Percentiles rank a stretch among this genome's conserved stretches.
These are phyloP conservation scores for Cladosporium sp. DNA, from an alignment of 2,329 filamentous ascomycete species.

Conservation along the genomic window DNA sequence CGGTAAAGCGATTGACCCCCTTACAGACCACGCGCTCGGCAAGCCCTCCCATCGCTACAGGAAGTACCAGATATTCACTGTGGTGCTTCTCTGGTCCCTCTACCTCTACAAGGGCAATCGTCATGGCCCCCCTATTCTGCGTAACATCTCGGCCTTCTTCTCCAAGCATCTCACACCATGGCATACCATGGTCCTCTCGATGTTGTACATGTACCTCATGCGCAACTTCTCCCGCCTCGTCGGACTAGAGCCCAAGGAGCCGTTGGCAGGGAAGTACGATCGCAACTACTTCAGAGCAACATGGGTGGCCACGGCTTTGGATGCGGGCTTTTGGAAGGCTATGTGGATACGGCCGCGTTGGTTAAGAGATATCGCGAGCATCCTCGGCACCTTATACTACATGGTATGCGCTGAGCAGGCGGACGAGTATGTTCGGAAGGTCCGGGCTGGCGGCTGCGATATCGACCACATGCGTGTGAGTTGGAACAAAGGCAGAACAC, in stretches of 20 bases:
- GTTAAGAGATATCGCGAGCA: conserved; percentile 72
- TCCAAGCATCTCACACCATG: conserved; percentile 71
- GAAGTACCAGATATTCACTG: conserved; percentile 84
- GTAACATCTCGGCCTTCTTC: conserved; percentile 64
- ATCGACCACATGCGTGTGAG: conserved; percentile 86
- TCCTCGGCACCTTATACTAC: conserved; percentile 85
- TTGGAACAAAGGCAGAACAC: conserved; percentile 92
- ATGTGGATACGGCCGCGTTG: conserved; percentile 83
- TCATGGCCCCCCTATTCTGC: conserved; percentile 77
- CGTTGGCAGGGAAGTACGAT: conserved; percentile 88
- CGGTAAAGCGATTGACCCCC: background rate
- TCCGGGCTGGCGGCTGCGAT: conserved; percentile 77
- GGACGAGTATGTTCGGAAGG: conserved; percentile 91
- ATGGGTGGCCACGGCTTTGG: conserved; percentile 89
- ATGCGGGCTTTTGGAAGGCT: conserved; percentile 96
- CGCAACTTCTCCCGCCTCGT: conserved; percentile 92
- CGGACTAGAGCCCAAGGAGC: conserved; percentile 85
- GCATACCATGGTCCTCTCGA: conserved; percentile 81
- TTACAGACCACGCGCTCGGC: conserved; percentile 77
- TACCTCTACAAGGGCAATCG: conserved; percentile 78
- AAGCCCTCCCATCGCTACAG: conserved; percentile 86
- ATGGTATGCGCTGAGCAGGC: conserved; percentile 87
- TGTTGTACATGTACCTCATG: conserved; percentile 84
- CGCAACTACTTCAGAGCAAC: conserved; percentile 90
- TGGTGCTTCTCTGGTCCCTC: conserved; percentile 83